Percentiles rank a stretch among this genome's conserved stretches.
These are phyloP conservation scores for Aspergillus luchuensis DNA, from an alignment of 2,329 filamentous ascomycete genomes.

Conservation along the genomic window DNA sequence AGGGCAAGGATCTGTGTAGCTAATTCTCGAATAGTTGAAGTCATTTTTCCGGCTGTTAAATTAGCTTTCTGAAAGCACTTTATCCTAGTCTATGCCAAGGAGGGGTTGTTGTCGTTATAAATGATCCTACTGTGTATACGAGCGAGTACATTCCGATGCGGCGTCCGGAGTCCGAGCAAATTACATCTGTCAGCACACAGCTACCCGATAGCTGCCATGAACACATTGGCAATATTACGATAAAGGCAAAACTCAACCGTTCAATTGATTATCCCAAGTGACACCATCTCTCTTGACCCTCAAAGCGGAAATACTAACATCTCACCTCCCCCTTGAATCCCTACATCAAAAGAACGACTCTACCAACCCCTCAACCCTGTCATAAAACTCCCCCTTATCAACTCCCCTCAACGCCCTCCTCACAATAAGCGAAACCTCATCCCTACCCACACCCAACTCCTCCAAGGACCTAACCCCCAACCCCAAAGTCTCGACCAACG, in stretches of 20 bases:
- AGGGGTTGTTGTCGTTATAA: too few species aligned
- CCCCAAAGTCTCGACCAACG: background rate
- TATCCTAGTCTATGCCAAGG: too few species aligned
- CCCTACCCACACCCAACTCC: background rate
- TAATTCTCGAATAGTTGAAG: background rate
- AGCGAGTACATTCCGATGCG: background rate
- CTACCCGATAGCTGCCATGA: background rate
- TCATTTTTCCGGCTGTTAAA: background rate
- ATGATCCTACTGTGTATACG: too few species aligned
- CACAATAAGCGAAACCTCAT: background rate
- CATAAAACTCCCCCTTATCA: background rate
- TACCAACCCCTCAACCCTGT: background rate
- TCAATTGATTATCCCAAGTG: too few species aligned
- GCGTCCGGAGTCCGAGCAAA: background rate
- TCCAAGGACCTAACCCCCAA: background rate
- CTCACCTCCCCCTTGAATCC: background rate
- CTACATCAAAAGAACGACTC: background rate
- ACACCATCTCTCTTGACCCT: too few species aligned
- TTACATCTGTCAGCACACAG: background rate
- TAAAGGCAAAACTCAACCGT: too few species aligned
- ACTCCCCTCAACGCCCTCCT: constrained; percentile 1
- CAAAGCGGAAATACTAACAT: background rate
- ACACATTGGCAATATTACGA: too few species aligned
- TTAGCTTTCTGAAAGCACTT: too few species aligned
- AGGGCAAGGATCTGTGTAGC: background rate